Base-by-base conservation (phyloP, 345 rosid genomes). In the Eucalyptus victrix region DNA sequence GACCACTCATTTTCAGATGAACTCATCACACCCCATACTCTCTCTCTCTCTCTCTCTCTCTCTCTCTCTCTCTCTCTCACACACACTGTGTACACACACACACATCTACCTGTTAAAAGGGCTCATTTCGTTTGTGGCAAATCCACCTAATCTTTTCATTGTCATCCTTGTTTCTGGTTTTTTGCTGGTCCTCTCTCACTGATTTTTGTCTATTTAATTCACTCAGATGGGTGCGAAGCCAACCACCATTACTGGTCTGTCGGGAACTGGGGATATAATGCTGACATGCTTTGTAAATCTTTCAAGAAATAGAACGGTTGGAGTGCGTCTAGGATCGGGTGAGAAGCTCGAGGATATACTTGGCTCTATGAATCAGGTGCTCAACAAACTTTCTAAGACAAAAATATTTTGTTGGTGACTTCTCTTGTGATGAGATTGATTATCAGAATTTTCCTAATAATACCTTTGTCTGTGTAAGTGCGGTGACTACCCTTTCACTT, bases 221-320 rank as follows among this genome's bases (percentile, higher is more conserved):
- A 83, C 92, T 88, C 87, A 97, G 99, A 97, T 97, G 98, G 99
- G 98, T 90, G 99, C 97, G 69, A 97, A 97, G 91, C 96, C 99
- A 65, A 94, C 95, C 69, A 97, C 99, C 89, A 94, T 96, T 89
- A 96, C 99, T 34, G 99, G 98, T 89, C 93, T 96, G 85, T 96
- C 99, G 14, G 99, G 99, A 92, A 97, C 96, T 21, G 99, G 99
- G 56, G 99, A 97, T 92, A 97, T 96, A 50, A 97, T 96, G 98
- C 98, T 96, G 51, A 97, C 99, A 60, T 96, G 99, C 91, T 97
- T 97, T 50, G 99, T 97, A 65, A 95, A 94, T 92, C 99, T 97
- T 51, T 97, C 99, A 91, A 96, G 98, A 93, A 96, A 97, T 91
- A 92, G 94, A 92, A 96, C 94, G 21, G 99, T 97, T 80, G 99